Evolutionary conservation across 805 yeast genomes (phyloP), one percentile per base, ranked within the genome.

Genomic region (Saturnispora serradocipensis): DNA sequence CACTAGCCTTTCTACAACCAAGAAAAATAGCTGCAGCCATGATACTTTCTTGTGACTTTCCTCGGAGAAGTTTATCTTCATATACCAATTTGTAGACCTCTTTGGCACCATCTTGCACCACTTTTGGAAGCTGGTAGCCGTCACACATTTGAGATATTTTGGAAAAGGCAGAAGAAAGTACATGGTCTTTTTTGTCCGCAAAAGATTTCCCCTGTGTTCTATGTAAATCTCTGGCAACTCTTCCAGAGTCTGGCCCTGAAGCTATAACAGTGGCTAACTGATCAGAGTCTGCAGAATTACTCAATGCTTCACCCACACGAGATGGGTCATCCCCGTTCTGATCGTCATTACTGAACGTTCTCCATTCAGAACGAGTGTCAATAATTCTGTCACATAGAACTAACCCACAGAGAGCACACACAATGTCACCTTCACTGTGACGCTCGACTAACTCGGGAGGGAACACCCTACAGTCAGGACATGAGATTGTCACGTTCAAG

Each of bases 301-400:
- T 90, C 16, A 89, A 83, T 5, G 97, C 97, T 65, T 90, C 97
- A 68, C 99, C 99, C 56, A 91, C 99, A 86, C 99, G 98, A 58
- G 93, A 84, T 4, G 99, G 99, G 67, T 91, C 99, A 67, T 89
- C 97, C 61, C 95, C 96, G 60, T 91, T 93, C 67, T 91, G 98
- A 67, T 91, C 99, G 67, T 91, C 99, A 65, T 93, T 93, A 54
- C 95, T 84, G 67, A 91, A 91, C 2, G 99, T 93, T 73, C 99
- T 86, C 99, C 99, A 91, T 73, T 91, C 99, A 1, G 97, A 88
- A 59, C 98, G 76, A 4, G 96, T 90, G 63, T 91, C 99, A 30
- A 91, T 96, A 48, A 91, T 83, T 57, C 90, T 77, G 65, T 89
- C 96, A 59, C 96, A 87, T 24, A 93, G 76, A 1, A 91, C 98